Percentiles rank a stretch among this genome's conserved stretches.
phyloP scores from a whole-genome alignment of 1,284 basidiomycete species.

The Melampsora larici-populina region DNA sequence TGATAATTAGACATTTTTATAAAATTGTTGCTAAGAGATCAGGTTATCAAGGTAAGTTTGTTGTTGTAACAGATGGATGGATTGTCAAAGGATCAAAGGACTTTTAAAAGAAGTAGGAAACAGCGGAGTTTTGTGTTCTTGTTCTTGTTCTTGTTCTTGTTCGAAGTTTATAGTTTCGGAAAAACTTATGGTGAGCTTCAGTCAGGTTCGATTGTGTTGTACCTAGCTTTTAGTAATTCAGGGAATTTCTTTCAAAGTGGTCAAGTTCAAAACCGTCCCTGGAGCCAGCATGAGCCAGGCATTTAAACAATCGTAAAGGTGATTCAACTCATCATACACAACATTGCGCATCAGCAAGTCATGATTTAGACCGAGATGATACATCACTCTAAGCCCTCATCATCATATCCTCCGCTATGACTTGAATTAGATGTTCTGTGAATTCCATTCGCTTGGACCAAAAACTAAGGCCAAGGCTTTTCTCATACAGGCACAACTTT shows the following conservation, averaged over 20 bases:
- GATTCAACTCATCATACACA: not conserved
- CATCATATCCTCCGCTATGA: not conserved
- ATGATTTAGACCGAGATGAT: not conserved
- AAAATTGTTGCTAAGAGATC: not conserved
- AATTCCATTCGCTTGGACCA: too few species aligned
- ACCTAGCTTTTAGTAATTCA: too few species aligned
- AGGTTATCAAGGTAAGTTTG: not conserved
- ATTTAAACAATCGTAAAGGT: not conserved
- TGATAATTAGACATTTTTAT: not conserved
- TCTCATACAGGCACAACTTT: not conserved
- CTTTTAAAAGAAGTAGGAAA: not conserved
- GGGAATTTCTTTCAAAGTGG: not conserved
- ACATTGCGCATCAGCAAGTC: too few species aligned
- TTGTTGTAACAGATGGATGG: not conserved
- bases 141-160: not conserved
- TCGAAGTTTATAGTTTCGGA: not conserved
- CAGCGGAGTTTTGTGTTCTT: not conserved
- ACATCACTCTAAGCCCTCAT: not conserved
- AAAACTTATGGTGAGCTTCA: too few species aligned
- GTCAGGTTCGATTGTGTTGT: too few species aligned
- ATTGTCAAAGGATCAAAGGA: not conserved
- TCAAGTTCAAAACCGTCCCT: not conserved
- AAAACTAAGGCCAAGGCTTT: too few species aligned
- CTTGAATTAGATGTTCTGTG: not conserved
- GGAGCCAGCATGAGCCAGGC: not conserved